Percentiles rank a stretch among this genome's conserved stretches.
phyloP scores from a whole-genome alignment of 306 rosid genomes.

The Cercis canadensis region DNA sequence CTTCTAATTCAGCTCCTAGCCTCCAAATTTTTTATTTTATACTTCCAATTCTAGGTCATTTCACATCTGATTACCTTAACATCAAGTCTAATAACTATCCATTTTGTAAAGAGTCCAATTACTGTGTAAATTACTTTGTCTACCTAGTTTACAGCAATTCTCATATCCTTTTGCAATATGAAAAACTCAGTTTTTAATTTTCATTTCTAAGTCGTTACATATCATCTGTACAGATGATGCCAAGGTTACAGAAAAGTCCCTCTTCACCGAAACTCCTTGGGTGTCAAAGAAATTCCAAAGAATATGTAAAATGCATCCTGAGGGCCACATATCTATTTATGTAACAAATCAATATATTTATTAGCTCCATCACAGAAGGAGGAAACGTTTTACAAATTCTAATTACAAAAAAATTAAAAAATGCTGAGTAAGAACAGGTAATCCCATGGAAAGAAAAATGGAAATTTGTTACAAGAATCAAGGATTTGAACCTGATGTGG shows the following conservation, averaged over 20 bases:
- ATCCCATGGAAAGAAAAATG: constrained; percentile 29
- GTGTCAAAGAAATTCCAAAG: constrained; percentile 16
- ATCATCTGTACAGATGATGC: background rate
- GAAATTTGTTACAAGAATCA: constrained; percentile 45
- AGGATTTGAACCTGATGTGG: constrained; percentile 43
- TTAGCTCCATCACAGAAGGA: constrained; percentile 11
- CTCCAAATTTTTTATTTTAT: too few relatives aligned
- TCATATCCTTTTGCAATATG: background rate
- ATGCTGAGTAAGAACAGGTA: constrained; percentile 32
- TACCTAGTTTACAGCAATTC: constrained; percentile 8
- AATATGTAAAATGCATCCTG: constrained; percentile 2
- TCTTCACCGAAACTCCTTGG: background rate
- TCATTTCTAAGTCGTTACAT: background rate
- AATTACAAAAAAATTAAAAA: constrained; percentile 35
- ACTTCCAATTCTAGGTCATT: too few relatives aligned
- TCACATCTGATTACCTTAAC: too few relatives aligned
- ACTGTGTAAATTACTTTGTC: too few relatives aligned
- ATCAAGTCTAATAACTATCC: too few relatives aligned
- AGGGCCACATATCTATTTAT: constrained; percentile 5
- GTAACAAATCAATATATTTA: constrained; percentile 33
- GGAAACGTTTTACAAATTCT: constrained; percentile 35
- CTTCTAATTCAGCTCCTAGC: too few relatives aligned
- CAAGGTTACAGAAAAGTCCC: constrained; percentile 10
- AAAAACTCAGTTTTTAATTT: background rate
- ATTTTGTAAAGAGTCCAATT: too few relatives aligned